Percentiles rank a stretch among this genome's conserved stretches.
Evolutionary conservation across 129 eudicot species (phyloP).

Genomic region (Helianthus tuberosus): DNA sequence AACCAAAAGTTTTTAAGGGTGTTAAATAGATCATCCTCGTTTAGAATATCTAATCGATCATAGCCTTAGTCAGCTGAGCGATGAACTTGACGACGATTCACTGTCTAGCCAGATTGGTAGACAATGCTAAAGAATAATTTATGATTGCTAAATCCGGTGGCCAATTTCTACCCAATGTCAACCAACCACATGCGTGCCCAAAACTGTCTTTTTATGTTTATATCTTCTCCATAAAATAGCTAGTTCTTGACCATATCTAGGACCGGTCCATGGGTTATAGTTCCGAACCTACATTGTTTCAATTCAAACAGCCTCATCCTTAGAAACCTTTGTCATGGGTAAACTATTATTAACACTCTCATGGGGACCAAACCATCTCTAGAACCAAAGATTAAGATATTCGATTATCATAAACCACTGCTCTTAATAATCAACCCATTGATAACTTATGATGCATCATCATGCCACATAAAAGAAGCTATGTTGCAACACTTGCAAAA

Average conservation of each 20-base stretch:
- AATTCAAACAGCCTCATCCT: neutral
- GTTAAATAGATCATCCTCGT: no score
- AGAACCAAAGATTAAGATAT: neutral
- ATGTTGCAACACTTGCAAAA: neutral
- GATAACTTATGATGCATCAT: neutral
- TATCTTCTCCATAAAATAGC: neutral
- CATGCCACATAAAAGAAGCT: neutral
- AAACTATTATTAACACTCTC: neutral
- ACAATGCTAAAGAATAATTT: neutral
- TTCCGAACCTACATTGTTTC: neutral
- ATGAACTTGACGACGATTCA: neutral
- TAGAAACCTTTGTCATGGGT: neutral
- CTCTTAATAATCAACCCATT: neutral
- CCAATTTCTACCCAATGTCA: no score
- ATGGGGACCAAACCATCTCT: neutral
- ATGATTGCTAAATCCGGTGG: neutral
- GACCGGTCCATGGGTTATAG: no score
- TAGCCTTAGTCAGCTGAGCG: no score
- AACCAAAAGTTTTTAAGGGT: neutral
- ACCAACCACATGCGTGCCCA: no score
- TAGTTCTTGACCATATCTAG: no score
- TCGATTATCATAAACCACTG: neutral
- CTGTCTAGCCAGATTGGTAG: neutral
- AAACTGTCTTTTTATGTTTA: neutral
- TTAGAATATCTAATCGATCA: no score